Evolutionary conservation across 805 yeast genomes (phyloP), one percentile per base, ranked within the genome.

Genomic region (Candida stauntonica): DNA sequence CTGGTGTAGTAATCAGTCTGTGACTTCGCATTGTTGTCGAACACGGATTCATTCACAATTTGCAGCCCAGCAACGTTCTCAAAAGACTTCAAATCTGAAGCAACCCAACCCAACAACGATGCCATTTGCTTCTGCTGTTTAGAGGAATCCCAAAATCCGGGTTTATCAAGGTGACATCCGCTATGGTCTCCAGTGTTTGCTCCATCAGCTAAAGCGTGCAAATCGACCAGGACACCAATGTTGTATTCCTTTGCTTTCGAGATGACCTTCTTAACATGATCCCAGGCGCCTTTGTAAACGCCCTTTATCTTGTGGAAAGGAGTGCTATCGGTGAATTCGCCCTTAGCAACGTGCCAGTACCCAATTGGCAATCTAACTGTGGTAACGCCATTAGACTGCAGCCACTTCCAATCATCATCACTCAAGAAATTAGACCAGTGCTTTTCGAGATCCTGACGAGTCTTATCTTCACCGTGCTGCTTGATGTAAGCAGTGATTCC

Each of bases 131-230:
- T 54, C 44, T 72, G 71, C 33, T 68, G 52, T 19, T 67, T 52
- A 26, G 60, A 50, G 31, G 64, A 58, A 29, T 48, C 52, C 89
- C 94, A 87, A 50, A 86, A 81, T 9, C 69, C 83, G 2, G 91
- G 78, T 30, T 64, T 55, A 3, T 71, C 72, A 32, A 79, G 65
- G 36, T 62, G 40, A 36, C 78, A 80, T 8, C 98, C 98, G 50
- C 91, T 79, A 58, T 89, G 97, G 34, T 81, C 86, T 23, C 80
- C 83, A 1, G 78, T 73, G 54, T 93, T 91, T 17, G 97, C 97
- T 26, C 97, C 97, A 12, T 86, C 87, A 5, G 97, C 97, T 8
- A 91, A 61, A 0, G 84, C 97, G 61, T 93, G 98, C 30, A 91
- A 52, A 60, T 91, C 98, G 13, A 91, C 72, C 38, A 91, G 52